phyloP scores from a whole-genome alignment of 306 rosid genomes.

The Citrullus amarus region DNA sequence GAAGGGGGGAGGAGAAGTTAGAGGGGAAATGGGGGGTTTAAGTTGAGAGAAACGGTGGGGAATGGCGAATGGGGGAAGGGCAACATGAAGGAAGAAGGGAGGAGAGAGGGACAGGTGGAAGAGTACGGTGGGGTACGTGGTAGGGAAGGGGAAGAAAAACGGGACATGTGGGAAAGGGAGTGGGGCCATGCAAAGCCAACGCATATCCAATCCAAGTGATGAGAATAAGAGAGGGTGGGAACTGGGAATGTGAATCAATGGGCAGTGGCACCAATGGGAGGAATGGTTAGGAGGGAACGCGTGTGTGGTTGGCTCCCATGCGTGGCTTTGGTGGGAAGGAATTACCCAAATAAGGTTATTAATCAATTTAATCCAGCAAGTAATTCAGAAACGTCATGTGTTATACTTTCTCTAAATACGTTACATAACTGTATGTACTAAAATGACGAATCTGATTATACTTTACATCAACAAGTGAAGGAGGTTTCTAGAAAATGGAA shows the following conservation, averaged over 20 bases:
- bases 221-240: background rate
- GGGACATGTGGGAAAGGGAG: constrained; percentile 31
- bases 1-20: background rate
- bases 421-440: too few relatives aligned
- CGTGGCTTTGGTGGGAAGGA: constrained; percentile 13
- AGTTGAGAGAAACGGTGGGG: background rate
- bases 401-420: too few relatives aligned
- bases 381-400: too few relatives aligned
- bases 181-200: constrained; percentile 69
- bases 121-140: constrained; percentile 73
- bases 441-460: too few relatives aligned
- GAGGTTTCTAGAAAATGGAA: too few relatives aligned
- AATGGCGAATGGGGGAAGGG: constrained; percentile 37
- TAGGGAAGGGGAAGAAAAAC: constrained; percentile 36
- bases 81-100: constrained; percentile 36
- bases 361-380: too few relatives aligned
- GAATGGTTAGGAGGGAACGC: constrained; percentile 2
- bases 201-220: constrained; percentile 12
- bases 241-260: background rate
- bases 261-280: constrained; percentile 19
- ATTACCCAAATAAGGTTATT: too few relatives aligned
- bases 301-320: constrained; percentile 51
- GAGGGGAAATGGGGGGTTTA: background rate
- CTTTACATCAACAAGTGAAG: too few relatives aligned
- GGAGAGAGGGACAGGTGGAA: constrained; percentile 56